These are phyloP conservation scores for Datura wrightii DNA, from an alignment of 257 asterid species.

Conservation along the genomic window DNA sequence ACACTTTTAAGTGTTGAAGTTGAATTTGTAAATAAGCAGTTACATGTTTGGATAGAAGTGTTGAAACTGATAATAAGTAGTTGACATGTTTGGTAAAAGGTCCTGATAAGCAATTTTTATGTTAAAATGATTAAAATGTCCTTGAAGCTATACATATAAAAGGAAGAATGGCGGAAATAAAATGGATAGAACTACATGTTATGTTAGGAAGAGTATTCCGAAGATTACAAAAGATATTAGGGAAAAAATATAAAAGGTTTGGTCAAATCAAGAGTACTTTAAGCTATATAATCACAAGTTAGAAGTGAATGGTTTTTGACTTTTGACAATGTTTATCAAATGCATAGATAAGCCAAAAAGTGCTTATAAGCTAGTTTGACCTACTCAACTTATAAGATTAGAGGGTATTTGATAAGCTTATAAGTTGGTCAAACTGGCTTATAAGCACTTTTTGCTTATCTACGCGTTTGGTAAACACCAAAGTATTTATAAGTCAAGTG, in stretches of 20 bases:
- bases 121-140: background rate
- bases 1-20: background rate
- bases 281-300: background rate
- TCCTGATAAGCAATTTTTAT: background rate
- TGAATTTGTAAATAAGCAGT: background rate
- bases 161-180: background rate
- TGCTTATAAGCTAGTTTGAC: constrained; percentile 8
- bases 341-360: background rate
- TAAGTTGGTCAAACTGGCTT: background rate
- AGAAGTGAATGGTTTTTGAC: background rate
- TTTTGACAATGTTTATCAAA: background rate
- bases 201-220: background rate
- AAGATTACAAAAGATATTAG: background rate
- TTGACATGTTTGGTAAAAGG: background rate
- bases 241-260: background rate
- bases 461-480: background rate
- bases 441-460: background rate
- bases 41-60: background rate
- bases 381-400: constrained; percentile 1
- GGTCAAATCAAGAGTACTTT: background rate
- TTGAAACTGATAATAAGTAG: background rate
- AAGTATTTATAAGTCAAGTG: background rate
- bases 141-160: background rate
- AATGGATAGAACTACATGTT: background rate
- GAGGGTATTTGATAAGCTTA: background rate